Conservation (phyloP, 2,329 filamentous ascomycete species). For the Ceratocystis smalleyi region DNA sequence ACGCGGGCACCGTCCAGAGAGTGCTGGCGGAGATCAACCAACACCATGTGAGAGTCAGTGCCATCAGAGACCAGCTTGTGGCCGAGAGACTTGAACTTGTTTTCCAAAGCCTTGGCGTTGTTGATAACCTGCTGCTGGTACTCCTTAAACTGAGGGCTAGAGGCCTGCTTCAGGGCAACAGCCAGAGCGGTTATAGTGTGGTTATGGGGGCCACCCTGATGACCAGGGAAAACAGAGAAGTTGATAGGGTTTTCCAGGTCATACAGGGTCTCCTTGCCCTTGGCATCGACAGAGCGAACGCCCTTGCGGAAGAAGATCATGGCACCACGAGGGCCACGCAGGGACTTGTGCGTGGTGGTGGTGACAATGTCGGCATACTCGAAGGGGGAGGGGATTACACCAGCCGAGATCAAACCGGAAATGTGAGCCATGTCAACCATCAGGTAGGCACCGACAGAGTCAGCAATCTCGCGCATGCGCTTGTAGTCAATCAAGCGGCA, state of each 20-base stretch:
- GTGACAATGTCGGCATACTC: constrained; percentile 88
- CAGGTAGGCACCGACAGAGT: constrained; percentile 85
- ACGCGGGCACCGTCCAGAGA: constrained; percentile 84
- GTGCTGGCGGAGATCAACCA: constrained; percentile 80
- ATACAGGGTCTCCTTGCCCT: constrained; percentile 82
- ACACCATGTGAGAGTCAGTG: constrained; percentile 95
- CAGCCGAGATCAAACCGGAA: constrained; percentile 83
- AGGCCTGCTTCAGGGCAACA: constrained; percentile 88
- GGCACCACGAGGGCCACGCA: constrained; percentile 89
- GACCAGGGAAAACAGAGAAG: constrained; percentile 96
- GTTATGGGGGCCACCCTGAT: constrained; percentile 98
- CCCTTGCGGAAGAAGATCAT: constrained; percentile 99
- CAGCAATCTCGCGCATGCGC: constrained; percentile 90
- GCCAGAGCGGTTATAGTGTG: constrained; percentile 97
- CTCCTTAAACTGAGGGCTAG: constrained; percentile 74
- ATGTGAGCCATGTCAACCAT: constrained; percentile 98
- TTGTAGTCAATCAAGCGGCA: constrained; percentile 94
- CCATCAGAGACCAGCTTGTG: constrained; percentile 93
- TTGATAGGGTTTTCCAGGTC: constrained; percentile 95
- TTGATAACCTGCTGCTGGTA: constrained; percentile 87
- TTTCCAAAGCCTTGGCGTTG: constrained; percentile 85
- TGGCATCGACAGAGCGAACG: constrained; percentile 74
- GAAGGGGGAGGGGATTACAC: constrained; percentile 89
- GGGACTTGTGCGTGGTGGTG: constrained; percentile 97
- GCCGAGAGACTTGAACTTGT: constrained; percentile 67